Evolutionary conservation across 768 basidiomycete genomes (phyloP), one percentile per base, ranked within the genome.

Genomic region (Chiua virens): DNA sequence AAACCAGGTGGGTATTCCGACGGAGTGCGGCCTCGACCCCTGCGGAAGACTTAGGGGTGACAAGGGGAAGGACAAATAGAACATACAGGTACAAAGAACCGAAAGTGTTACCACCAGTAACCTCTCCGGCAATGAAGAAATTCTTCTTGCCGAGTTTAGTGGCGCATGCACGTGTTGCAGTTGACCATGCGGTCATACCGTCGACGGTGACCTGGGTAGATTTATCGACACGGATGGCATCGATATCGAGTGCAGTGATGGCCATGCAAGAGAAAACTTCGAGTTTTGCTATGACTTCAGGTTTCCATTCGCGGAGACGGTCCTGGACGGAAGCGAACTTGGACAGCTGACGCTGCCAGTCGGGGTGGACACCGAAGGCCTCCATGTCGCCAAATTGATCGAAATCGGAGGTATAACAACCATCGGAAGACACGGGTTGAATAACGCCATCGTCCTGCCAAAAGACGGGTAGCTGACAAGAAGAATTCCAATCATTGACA

Each of bases 371-470:
- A 86, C 94, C 94, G 65, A 96, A 96, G 56, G 94, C 94, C 69
- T 97, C 94, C 83, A 92, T 92, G 72, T 97, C 94, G 55, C 94
- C 94, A 59, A 89, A 97, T 54, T 96, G 93, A 70, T 97, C 94
- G 59, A 96, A 95, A 55, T 94, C 92, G 17, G 90, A 93, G 14
- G 71, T 66, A 56, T 85, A 74, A 68, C 94, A 97, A 18, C 93
- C 93, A 44, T 78, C 71, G 14, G 75, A 71, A 48, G 83, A 71
- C n/a, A 89, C 73, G 7, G 51, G 2, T 23, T 61, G 56, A 44
- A 82, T 72, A 0, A 78, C 76, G 21, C 88, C 94, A 55, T 86
- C 81, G 44, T 93, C 85, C 40, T 79, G 69, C 89, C 90, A 96
- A 61, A 97, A 87, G 14, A 73, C 75, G 14, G 94, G 94, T 23